A percentile compares a stretch with the other conserved stretches of the same genome.
phyloP scores from a whole-genome alignment of 1,139 yeast species.

The Saccharomyces uvarum region DNA sequence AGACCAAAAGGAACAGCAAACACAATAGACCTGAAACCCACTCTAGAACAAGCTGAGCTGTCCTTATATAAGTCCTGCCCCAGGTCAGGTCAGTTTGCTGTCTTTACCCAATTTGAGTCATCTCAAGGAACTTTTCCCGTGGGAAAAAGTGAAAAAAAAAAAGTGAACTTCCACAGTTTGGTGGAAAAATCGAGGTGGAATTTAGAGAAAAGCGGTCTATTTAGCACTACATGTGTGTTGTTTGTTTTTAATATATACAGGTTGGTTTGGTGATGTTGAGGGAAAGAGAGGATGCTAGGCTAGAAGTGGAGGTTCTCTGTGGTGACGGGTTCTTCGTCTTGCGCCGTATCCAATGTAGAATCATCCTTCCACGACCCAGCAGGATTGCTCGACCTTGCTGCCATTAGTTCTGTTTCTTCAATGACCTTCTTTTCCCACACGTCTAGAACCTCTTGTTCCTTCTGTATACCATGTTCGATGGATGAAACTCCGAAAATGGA shows the following conservation, averaged over 20 bases:
- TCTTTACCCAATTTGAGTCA: neutral
- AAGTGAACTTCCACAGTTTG: neutral
- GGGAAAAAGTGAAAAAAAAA: neutral
- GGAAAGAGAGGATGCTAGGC: neutral
- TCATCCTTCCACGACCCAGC: conserved; percentile 33
- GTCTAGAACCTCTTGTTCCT: conserved; percentile 65
- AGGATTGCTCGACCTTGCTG: conserved; percentile 39
- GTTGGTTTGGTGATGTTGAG: neutral
- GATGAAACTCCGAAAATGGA: conserved; percentile 58
- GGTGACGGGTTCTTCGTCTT: neutral
- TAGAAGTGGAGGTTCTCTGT: neutral
- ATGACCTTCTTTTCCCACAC: conserved; percentile 70
- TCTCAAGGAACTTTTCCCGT: neutral
- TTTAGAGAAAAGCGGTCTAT: neutral
- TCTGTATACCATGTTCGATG: conserved; percentile 58
- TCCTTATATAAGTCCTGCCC: neutral
- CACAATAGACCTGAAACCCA: neutral
- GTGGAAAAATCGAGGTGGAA: neutral
- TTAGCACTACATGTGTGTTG: neutral
- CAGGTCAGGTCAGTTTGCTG: neutral
- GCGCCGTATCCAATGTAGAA: neutral
- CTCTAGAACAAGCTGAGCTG: neutral
- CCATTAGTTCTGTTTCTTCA: conserved; percentile 44
- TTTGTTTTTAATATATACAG: neutral
- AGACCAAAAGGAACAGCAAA: neutral